Evolutionary conservation across 352 stramenopile species (phyloP).

Genomic region (Phytopythium helicoides): DNA sequence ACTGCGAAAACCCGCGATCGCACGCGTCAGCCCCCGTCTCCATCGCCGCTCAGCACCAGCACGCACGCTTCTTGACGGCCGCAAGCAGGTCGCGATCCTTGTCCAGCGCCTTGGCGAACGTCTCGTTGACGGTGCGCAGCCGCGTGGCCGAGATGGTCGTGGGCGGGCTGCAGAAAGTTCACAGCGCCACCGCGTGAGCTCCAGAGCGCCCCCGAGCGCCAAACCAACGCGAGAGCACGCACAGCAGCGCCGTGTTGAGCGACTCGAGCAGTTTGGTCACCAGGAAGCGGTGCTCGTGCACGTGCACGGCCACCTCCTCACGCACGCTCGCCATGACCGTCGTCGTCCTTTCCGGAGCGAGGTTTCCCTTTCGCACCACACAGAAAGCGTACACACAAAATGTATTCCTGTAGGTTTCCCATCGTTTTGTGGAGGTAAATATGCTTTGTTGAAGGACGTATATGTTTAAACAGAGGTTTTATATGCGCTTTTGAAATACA

Average conservation of each 20-base stretch:
- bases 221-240: constrained; percentile 5
- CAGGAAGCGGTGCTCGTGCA: constrained; percentile 83
- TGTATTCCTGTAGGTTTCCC: no score
- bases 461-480: no score
- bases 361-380: no score
- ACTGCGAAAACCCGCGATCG: constrained; percentile 27
- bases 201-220: neutral
- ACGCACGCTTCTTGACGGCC: constrained; percentile 75
- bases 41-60: neutral
- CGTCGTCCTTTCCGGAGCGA: constrained; percentile 8
- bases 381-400: no score
- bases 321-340: constrained; percentile 47
- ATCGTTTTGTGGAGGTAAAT: no score
- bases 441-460: no score
- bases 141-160: constrained; percentile 75
- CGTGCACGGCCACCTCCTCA: constrained; percentile 64
- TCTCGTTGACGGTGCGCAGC: constrained; percentile 74
- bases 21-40: neutral
- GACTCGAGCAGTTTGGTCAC: constrained; percentile 84
- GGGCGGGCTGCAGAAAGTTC: constrained; percentile 33
- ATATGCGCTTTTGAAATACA: no score
- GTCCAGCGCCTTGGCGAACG: constrained; percentile 69
- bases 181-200: neutral
- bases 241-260: constrained; percentile 64
- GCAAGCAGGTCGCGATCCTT: constrained; percentile 71